phyloP scores from a whole-genome alignment of 192 early-diverging fungal genomes.

The Neocallimastix lanati region DNA sequence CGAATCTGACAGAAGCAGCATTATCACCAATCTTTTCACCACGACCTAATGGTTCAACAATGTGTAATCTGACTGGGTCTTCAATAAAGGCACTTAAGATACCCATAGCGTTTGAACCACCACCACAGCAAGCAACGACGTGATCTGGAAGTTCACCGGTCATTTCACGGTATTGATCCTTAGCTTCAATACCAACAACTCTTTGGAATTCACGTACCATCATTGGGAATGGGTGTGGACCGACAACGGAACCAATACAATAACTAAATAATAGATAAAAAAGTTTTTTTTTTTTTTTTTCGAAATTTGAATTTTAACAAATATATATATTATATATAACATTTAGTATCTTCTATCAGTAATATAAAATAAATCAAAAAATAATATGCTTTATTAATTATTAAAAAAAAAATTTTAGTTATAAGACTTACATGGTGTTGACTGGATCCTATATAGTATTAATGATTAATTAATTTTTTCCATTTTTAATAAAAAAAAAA shows the following conservation, averaged over 20 bases:
- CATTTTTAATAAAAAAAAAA: too few relatives aligned
- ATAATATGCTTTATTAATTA: too few relatives aligned
- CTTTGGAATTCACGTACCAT: constrained; percentile 96
- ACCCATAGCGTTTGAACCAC: constrained; percentile 93
- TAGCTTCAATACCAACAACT: constrained; percentile 80
- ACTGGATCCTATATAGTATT: background rate
- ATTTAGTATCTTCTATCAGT: too few relatives aligned
- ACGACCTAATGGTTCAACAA: constrained; percentile 86
- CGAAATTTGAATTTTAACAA: too few relatives aligned
- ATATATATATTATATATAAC: background rate
- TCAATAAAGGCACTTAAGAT: constrained; percentile 90
- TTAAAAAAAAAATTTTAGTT: too few relatives aligned
- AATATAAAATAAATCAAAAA: too few relatives aligned
- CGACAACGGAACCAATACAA: constrained; percentile 89
- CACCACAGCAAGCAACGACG: constrained; percentile 91
- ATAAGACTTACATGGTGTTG: background rate
- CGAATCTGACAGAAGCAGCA: constrained; percentile 71
- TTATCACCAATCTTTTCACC: constrained; percentile 73
- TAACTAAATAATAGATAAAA: too few relatives aligned
- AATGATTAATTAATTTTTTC: too few relatives aligned
- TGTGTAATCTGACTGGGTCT: constrained; percentile 69
- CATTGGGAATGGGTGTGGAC: constrained; percentile 90
- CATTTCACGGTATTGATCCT: constrained; percentile 61
- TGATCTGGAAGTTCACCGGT: constrained; percentile 72
- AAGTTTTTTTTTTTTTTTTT: too few relatives aligned